Conservation (phyloP, 208 protist species). For the Trypanosoma theileri region DNA sequence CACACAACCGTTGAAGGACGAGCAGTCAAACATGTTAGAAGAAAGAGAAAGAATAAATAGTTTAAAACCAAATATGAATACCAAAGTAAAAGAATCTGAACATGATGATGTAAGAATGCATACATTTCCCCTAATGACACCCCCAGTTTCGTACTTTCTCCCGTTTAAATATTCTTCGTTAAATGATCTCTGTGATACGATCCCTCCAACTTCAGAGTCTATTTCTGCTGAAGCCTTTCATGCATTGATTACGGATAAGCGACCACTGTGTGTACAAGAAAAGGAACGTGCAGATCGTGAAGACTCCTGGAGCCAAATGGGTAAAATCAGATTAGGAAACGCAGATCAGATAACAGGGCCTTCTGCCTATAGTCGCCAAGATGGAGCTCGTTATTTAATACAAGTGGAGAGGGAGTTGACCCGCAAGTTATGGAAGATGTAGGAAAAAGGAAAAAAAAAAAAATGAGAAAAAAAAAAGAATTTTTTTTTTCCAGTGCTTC, state of each 20-base stretch:
- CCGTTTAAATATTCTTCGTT: neutral
- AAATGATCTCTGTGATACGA: neutral
- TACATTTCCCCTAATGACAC: neutral
- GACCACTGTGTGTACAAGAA: constrained; percentile 13
- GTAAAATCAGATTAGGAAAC: neutral
- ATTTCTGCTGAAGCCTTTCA: constrained; percentile 11
- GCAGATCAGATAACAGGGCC: constrained; percentile 1
- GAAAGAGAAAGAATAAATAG: neutral
- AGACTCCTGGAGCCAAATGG: constrained; percentile 2
- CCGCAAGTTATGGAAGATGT: neutral
- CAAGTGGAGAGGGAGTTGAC: constrained; percentile 5
- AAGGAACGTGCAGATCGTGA: neutral
- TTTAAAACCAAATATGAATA: neutral
- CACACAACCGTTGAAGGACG: neutral
- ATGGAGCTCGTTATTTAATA: neutral
- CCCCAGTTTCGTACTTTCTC: neutral
- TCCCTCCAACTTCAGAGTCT: constrained; percentile 14
- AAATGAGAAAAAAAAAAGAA: neutral
- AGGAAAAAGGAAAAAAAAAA: neutral
- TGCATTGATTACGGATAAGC: constrained; percentile 6
- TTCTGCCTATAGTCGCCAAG: constrained; percentile 6
- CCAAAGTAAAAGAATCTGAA: neutral
- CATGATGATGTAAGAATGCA: neutral
- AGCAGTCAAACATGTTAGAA: neutral
- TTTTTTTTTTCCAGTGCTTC: no score